A percentile compares a stretch with the other conserved stretches of the same genome.
phyloP scores from a whole-genome alignment of 768 basidiomycete species.

The Tricholoma furcatifolium region DNA sequence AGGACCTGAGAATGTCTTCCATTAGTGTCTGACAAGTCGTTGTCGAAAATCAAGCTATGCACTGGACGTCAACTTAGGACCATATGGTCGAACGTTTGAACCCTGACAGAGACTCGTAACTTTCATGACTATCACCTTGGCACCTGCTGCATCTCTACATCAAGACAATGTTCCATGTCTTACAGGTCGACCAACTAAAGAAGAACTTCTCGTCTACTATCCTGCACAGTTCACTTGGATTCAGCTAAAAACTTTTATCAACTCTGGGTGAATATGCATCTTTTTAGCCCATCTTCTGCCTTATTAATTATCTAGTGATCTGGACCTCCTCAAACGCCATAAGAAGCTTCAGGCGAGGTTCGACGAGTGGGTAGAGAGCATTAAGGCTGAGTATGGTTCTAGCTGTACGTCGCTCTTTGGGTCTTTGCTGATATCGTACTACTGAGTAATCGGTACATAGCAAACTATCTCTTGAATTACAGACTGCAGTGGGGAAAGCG shows the following conservation, averaged over 20 bases:
- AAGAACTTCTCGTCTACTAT: slow-evolving; percentile 67
- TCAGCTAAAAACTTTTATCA: slow-evolving; percentile 74
- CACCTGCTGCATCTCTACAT: slow-evolving; percentile 6
- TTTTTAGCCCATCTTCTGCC: not conserved
- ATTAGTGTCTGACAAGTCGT: too few species aligned
- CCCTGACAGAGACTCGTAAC: too few species aligned
- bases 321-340: slow-evolving; percentile 78
- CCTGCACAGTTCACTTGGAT: slow-evolving; percentile 76
- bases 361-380: slow-evolving; percentile 50
- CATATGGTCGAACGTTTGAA: too few species aligned
- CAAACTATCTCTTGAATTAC: slow-evolving; percentile 66
- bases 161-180: slow-evolving; percentile 36
- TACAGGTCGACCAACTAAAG: slow-evolving; percentile 65
- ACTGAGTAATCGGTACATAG: slow-evolving; percentile 35
- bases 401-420: slow-evolving; percentile 42
- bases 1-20: too few species aligned
- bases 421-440: not conserved
- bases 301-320: slow-evolving; percentile 50
- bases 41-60: not conserved
- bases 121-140: too few species aligned
- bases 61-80: too few species aligned
- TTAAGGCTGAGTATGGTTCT: slow-evolving; percentile 64
- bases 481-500: slow-evolving; percentile 77
- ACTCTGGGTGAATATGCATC: slow-evolving; percentile 57
- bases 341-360: slow-evolving; percentile 68